phyloP scores from a whole-genome alignment of 805 yeast species.

The Candida gorgasii region DNA sequence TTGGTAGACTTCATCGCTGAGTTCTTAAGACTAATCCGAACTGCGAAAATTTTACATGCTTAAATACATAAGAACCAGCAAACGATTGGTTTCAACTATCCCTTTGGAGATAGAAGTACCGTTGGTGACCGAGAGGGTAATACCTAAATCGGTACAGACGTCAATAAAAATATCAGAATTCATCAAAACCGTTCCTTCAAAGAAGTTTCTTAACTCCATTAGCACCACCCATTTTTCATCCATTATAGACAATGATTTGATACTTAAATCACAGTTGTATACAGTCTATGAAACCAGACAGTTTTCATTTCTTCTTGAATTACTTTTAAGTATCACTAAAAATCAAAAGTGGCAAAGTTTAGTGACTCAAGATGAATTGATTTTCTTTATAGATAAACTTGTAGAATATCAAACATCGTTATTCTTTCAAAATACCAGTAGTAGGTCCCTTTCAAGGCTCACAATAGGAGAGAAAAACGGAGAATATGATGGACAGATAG shows the following conservation, averaged over 20 bases:
- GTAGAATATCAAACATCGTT: constrained; percentile 21
- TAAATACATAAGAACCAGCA: constrained; percentile 1
- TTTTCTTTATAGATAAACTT: constrained; percentile 20
- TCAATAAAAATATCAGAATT: constrained; percentile 2
- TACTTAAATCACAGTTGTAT: constrained; percentile 17
- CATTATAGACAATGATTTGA: constrained; percentile 8
- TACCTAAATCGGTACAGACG: background rate
- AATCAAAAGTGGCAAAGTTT: constrained; percentile 8
- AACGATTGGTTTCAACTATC: constrained; percentile 2
- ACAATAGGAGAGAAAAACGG: constrained; percentile 1
- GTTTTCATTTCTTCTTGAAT: constrained; percentile 17
- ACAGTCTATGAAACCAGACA: constrained; percentile 17
- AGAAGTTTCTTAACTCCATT: constrained; percentile 14
- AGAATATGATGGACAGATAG: background rate
- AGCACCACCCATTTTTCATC: constrained; percentile 17
- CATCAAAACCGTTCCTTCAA: constrained; percentile 6
- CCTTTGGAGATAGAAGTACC: constrained; percentile 1
- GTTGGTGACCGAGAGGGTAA: background rate
- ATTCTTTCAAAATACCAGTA: constrained; percentile 15
- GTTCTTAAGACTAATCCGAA: background rate
- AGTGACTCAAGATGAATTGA: constrained; percentile 21
- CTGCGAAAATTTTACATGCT: constrained; percentile 5
- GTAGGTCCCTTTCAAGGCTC: constrained; percentile 3
- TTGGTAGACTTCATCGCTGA: too few species aligned
- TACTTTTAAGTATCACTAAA: constrained; percentile 18